A percentile compares a stretch with the other conserved stretches of the same genome.
Evolutionary conservation across 2,329 filamentous ascomycete genomes (phyloP).

Genomic region (Aspergillus sp.): DNA sequence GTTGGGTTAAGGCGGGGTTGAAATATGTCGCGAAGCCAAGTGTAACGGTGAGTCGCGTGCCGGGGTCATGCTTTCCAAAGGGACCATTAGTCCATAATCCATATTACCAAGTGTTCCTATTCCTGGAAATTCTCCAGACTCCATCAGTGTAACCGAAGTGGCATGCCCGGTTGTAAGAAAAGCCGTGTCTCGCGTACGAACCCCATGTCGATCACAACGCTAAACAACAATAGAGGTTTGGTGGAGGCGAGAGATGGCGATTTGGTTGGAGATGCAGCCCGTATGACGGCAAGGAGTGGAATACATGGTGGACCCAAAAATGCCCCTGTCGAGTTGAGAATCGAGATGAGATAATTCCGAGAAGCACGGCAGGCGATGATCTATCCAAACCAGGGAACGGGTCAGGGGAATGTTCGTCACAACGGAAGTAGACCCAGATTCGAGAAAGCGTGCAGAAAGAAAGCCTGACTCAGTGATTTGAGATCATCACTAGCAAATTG

Average conservation of each 20-base stretch:
- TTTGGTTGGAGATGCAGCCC: neutral
- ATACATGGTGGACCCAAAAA: neutral
- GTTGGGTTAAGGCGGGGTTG: neutral
- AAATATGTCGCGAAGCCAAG: neutral
- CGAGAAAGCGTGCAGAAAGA: neutral
- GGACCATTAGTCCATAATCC: neutral
- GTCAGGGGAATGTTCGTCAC: neutral
- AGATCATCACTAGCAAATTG: neutral
- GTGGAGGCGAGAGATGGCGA: neutral
- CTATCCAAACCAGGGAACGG: neutral
- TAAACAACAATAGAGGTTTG: neutral
- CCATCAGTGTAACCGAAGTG: neutral
- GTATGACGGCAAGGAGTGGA: neutral
- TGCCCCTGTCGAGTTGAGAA: neutral
- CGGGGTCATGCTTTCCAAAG: neutral
- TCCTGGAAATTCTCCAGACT: neutral
- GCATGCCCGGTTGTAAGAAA: neutral
- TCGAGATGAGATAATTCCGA: neutral
- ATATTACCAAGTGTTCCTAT: neutral
- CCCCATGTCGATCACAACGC: constrained; percentile 1
- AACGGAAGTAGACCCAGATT: neutral
- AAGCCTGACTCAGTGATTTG: neutral
- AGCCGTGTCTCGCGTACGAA: neutral
- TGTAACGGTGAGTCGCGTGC: neutral
- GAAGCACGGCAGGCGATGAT: neutral